Evolutionary conservation across 148 eudicot genomes (phyloP).

Genomic region (Cornus florida): DNA sequence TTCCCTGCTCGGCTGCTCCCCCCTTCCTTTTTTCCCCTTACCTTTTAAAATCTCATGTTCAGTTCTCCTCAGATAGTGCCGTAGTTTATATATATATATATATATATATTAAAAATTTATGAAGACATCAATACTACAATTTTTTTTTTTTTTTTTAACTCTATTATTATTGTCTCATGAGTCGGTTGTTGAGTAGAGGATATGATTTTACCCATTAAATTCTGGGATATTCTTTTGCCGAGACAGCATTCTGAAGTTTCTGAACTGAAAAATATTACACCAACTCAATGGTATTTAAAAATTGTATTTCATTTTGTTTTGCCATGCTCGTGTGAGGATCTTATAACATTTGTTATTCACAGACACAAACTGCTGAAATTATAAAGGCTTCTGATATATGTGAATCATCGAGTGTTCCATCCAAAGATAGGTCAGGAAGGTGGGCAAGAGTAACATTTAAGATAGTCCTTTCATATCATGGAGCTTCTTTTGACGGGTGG

Average conservation of each 20-base stretch:
- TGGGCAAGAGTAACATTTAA: conserved; percentile 85
- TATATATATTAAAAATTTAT: no score
- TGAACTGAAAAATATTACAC: not conserved
- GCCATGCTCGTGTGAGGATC: not conserved
- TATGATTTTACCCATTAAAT: not conserved
- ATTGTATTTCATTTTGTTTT: not conserved
- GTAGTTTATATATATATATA: not conserved
- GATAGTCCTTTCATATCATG: conserved; percentile 82
- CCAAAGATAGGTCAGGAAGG: conserved; percentile 58
- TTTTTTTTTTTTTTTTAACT: not conserved
- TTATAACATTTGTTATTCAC: conserved; percentile 7
- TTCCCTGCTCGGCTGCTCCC: no score
- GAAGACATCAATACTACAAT: not conserved
- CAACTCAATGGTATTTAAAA: no score
- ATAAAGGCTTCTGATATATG: conserved; percentile 35
- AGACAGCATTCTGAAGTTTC: not conserved
- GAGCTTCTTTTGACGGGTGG: conserved; percentile 93
- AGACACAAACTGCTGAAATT: conserved; percentile 27
- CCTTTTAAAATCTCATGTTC: not conserved
- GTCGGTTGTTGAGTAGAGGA: not conserved
- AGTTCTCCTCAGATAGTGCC: not conserved
- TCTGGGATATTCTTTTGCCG: not conserved
- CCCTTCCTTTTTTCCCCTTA: not conserved
- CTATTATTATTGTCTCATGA: not conserved
- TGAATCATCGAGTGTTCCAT: conserved; percentile 27